Conservation (phyloP, 1,139 yeast species). For the Blastobotrys serpentis region DNA sequence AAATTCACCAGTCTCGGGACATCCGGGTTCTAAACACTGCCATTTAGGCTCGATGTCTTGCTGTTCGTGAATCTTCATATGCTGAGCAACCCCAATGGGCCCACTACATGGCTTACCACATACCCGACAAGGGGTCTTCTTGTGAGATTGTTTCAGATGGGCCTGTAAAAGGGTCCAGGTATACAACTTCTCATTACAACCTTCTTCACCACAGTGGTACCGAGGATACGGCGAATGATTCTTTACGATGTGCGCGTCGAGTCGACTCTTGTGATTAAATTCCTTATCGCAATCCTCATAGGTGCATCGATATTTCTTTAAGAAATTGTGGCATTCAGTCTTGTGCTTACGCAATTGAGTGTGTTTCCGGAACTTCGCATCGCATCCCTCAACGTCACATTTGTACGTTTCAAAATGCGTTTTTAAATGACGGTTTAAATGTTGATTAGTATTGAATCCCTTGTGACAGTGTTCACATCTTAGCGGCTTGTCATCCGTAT, state of each 20-base stretch:
- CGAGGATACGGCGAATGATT: slow-evolving; percentile 34
- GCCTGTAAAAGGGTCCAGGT: slow-evolving; percentile 76
- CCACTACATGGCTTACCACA: slow-evolving; percentile 81
- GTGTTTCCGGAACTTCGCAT: slow-evolving; percentile 69
- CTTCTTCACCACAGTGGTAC: slow-evolving; percentile 53
- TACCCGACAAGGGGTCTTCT: slow-evolving; percentile 59
- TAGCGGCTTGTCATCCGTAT: slow-evolving; percentile 59
- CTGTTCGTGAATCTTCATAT: slow-evolving; percentile 43
- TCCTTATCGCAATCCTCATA: slow-evolving; percentile 36
- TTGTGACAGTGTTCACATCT: slow-evolving; percentile 76
- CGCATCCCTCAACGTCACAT: slow-evolving; percentile 63
- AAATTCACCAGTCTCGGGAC: slow-evolving; percentile 14
- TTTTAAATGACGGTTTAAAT: slow-evolving; percentile 72
- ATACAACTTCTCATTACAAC: slow-evolving; percentile 63
- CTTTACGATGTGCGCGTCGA: slow-evolving; percentile 36
- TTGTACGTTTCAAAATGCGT: slow-evolving; percentile 72
- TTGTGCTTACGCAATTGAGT: slow-evolving; percentile 76
- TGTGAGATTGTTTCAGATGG: slow-evolving; percentile 73
- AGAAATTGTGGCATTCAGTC: slow-evolving; percentile 52
- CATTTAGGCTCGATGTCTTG: slow-evolving; percentile 21
- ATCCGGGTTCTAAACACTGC: slow-evolving; percentile 24
- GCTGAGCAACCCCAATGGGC: slow-evolving; percentile 64
- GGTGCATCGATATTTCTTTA: slow-evolving; percentile 34
- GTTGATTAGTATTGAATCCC: slow-evolving; percentile 81
- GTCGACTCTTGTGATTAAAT: slow-evolving; percentile 35